Percentiles rank a stretch among this genome's conserved stretches.
Evolutionary conservation across 2,329 filamentous ascomycete species (phyloP).

Genomic region (Intubia oerlemansii): DNA sequence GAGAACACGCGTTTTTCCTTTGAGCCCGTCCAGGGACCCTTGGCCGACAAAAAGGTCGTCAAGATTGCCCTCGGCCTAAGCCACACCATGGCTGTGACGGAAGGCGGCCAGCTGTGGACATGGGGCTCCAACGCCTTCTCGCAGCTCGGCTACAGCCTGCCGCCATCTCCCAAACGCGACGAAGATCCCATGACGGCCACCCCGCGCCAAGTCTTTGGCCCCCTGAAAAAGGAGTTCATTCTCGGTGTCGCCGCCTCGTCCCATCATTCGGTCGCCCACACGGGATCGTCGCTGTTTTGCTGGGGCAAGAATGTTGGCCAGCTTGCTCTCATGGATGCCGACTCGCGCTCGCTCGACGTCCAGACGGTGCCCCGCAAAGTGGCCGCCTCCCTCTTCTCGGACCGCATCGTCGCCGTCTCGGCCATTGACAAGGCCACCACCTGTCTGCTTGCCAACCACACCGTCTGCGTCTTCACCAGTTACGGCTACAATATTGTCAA

Average conservation of each 20-base stretch:
- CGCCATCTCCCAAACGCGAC: slow-evolving; percentile 42
- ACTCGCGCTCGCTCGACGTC: slow-evolving; percentile 74
- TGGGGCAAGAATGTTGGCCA: slow-evolving; percentile 95
- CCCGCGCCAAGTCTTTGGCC: slow-evolving; percentile 78
- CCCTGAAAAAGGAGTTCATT: slow-evolving; percentile 68
- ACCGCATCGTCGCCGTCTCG: slow-evolving; percentile 55
- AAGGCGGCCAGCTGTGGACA: slow-evolving; percentile 77
- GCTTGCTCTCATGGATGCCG: slow-evolving; percentile 81
- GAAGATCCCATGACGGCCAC: slow-evolving; percentile 65
- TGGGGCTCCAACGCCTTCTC: slow-evolving; percentile 81
- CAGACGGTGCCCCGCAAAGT: slow-evolving; percentile 71
- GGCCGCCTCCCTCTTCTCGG: slow-evolving; percentile 59
- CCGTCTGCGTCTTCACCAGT: slow-evolving; percentile 85
- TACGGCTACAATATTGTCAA: slow-evolving; percentile 86
- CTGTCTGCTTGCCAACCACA: slow-evolving; percentile 65
- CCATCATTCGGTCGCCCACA: slow-evolving; percentile 81
- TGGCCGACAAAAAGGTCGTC: slow-evolving; percentile 52
- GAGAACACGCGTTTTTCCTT: slow-evolving; percentile 81
- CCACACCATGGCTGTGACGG: slow-evolving; percentile 68
- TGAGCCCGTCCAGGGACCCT: slow-evolving; percentile 55
- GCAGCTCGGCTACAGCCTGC: slow-evolving; percentile 69
- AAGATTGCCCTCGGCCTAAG: slow-evolving; percentile 79
- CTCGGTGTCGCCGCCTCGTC: slow-evolving; percentile 72
- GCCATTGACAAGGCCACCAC: slow-evolving; percentile 83
- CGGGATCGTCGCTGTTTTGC: slow-evolving; percentile 60